Conservation (phyloP, 2,329 filamentous ascomycete species). For the Claviceps arundinis region DNA sequence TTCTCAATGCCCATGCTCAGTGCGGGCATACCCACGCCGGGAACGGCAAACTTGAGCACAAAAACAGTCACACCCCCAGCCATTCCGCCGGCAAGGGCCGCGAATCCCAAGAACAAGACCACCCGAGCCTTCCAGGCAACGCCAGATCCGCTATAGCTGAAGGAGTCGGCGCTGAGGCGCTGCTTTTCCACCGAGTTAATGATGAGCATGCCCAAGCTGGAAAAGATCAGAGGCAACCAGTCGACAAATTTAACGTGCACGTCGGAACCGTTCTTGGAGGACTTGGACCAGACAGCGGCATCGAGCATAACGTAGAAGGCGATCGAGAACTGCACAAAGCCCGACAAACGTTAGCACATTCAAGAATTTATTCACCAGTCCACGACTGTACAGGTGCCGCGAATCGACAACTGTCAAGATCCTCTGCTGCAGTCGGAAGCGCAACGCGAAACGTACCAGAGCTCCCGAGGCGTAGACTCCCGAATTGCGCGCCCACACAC, state of each 20-base stretch:
- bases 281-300: slow-evolving; percentile 53
- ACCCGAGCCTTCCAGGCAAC: slow-evolving; percentile 58
- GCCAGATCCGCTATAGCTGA: slow-evolving; percentile 47
- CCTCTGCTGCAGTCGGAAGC: too few relatives aligned
- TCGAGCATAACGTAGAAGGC: slow-evolving; percentile 59
- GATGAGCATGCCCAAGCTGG: slow-evolving; percentile 54
- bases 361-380: background rate
- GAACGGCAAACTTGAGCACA: slow-evolving; percentile 51
- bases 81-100: slow-evolving; percentile 52
- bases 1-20: slow-evolving; percentile 53
- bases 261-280: slow-evolving; percentile 42
- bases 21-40: slow-evolving; percentile 43
- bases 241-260: slow-evolving; percentile 53
- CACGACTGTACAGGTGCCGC: background rate
- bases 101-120: slow-evolving; percentile 54
- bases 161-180: slow-evolving; percentile 48
- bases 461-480: slow-evolving; percentile 51
- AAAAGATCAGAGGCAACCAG: slow-evolving; percentile 58
- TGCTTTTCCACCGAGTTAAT: slow-evolving; percentile 59
- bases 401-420: too few relatives aligned
- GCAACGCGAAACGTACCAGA: slow-evolving; percentile 33
- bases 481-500: slow-evolving; percentile 47
- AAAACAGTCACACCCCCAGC: slow-evolving; percentile 56
- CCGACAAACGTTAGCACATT: background rate
- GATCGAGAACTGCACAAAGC: slow-evolving; percentile 43